Evolutionary conservation across 2,329 filamentous ascomycete species (phyloP), one percentile per base, ranked within the genome.

Genomic region (Chaetoscypha palmicola): DNA sequence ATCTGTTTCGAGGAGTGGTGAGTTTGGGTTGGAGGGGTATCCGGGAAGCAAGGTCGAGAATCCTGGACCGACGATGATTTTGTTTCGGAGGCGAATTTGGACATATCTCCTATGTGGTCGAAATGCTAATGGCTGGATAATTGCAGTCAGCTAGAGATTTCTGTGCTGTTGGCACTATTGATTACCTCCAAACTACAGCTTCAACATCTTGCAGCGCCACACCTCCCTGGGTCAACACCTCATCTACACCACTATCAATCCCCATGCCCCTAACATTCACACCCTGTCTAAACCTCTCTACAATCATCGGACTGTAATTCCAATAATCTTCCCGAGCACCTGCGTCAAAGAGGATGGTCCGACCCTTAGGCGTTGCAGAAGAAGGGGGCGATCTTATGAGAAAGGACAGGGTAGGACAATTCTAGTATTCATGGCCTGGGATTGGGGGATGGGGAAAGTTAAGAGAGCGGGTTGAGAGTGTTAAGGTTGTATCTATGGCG

Each of bases 71-170:
- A 76, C 71, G 22, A 77, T 54, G 1, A 78, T 52, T 10, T 69
- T 64, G 0, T 71, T 72, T 51, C 57, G 0, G 50, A 1, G 0
- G 71, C 69, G 36, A 77, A 77, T 0, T 57, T 60, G 0, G 66
- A 64, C 0, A 67, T 63, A 43, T 76, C 68, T 0, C 74, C 75
- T 3, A 66, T 69, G 43, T 77, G 74, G 50, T 77, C 73, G 56
- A 64, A 69, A 47, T 70, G 66, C 59, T 64, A 70, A 47, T 74
- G 70, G 43, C 67, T 68, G 16, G 9, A 16, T 22, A 8, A 20
- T 17, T 16, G 3, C 14, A 34, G n/a, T n/a, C n/a, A n/a, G n/a
- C n/a, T n/a, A n/a, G n/a, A n/a, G n/a, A n/a, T n/a, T n/a, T n/a
- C n/a, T n/a, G n/a, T n/a, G n/a, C n/a, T n/a, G n/a, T n/a, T n/a